Conservation (phyloP, 176 grass and related monocot genomes). For the Paspalum notatum region DNA sequence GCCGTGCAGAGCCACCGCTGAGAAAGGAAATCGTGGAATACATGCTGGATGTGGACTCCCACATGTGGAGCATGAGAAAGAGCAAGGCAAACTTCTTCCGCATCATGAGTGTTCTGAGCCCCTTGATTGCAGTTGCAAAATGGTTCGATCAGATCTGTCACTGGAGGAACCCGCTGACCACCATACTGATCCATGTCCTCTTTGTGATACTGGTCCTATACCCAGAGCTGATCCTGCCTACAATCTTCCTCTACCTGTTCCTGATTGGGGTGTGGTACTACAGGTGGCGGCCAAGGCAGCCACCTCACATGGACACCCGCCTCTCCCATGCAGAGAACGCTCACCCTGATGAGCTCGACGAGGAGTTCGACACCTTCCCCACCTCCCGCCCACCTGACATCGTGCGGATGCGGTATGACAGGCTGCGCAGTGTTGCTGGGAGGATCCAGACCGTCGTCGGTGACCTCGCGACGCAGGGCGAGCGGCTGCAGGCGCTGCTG, state of each 20-base stretch:
- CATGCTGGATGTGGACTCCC: conserved; percentile 76
- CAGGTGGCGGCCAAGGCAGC: conserved; percentile 63
- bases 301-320: conserved; percentile 70
- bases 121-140: conserved; percentile 51
- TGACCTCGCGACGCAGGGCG: conserved; percentile 67
- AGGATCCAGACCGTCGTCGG: conserved; percentile 71
- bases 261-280: conserved; percentile 79
- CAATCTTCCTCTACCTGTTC: conserved; percentile 69
- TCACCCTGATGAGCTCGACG: conserved; percentile 68
- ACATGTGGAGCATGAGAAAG: conserved; percentile 84
- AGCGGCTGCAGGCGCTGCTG: conserved; percentile 63
- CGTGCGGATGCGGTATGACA: conserved; percentile 60
- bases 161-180: conserved; percentile 68
- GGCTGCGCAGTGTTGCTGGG: conserved; percentile 59
- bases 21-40: conserved; percentile 77
- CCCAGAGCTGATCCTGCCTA: conserved; percentile 73
- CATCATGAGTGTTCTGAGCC: conserved; percentile 63
- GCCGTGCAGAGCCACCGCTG: conserved; percentile 63
- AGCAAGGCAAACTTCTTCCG: conserved; percentile 77
- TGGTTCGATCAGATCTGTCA: conserved; percentile 74
- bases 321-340: conserved; percentile 60
- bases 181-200: conserved; percentile 66
- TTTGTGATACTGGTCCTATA: conserved; percentile 67
- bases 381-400: conserved; percentile 53
- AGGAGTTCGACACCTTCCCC: conserved; percentile 72